Evolutionary conservation across 164 flowering plant genomes (phyloP).

Genomic region (Litsea cubeba): DNA sequence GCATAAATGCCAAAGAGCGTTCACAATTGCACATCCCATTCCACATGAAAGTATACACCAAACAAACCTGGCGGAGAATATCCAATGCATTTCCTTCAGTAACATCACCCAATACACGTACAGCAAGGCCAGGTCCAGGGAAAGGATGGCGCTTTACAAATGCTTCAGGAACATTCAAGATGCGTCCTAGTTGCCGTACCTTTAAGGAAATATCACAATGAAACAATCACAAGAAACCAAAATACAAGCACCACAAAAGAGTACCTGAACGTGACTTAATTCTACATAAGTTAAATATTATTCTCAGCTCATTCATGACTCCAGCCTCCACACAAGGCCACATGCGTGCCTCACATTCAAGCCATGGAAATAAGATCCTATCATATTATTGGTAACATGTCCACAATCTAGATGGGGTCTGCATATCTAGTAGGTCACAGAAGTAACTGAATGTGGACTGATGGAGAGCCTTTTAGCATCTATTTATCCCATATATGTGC

Average conservation of each 20-base stretch:
- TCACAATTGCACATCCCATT: background rate
- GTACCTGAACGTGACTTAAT: background rate
- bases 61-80: conserved; percentile 69
- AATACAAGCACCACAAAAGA: conserved; percentile 1
- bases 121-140: conserved; percentile 99
- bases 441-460: background rate
- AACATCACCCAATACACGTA: conserved; percentile 88
- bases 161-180: conserved; percentile 69
- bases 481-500: background rate
- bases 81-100: conserved; percentile 83
- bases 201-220: conserved; percentile 17
- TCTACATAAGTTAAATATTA: background rate
- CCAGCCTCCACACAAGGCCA: background rate
- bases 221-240: background rate
- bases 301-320: too few species aligned
- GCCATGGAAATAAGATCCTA: background rate
- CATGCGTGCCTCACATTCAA: background rate
- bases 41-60: background rate
- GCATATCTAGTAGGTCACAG: background rate
- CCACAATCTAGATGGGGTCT: background rate
- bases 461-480: background rate
- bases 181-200: conserved; percentile 89
- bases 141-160: conserved; percentile 97
- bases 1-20: background rate
- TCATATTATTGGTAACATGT: too few species aligned